Evolutionary conservation across 768 basidiomycete species (phyloP), one percentile per base, ranked within the genome.

Genomic region (Agaricus subrufescens): DNA sequence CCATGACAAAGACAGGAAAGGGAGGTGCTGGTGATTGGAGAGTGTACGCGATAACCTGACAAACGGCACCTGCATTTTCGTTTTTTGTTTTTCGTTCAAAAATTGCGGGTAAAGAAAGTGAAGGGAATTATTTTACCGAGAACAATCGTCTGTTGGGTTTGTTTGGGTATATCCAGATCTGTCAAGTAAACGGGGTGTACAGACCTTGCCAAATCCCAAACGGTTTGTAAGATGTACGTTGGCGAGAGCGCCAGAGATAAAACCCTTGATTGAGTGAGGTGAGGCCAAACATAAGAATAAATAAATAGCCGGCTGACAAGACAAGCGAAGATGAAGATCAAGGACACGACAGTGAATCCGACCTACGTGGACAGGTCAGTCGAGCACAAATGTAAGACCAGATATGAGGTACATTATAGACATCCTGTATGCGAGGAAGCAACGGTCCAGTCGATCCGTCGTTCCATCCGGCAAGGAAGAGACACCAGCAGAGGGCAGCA

Each of bases 371-470:
- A 26, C 10, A 46, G 46, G 47, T 30, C 49, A 59, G 27, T 29
- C 40, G 46, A 25, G 23, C 34, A 11, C 34, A 30, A 9, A 26
- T n/a, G 38, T 29, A 34, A 42, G 30, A 7, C 27, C 6, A 6
- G 14, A 30, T 40, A 19, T 42, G 29, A 53, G 63, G 79, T 80
- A 61, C 78, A 69, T 49, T 58, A 60, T 72, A 90, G 72, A 62
- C 77, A 6, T 68, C 66, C 65, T 88, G 89, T 47, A 93, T 84
- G 10, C 83, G 76, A 1, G 88, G 90, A 4, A 93, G 68, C 19
- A 94, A 68, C 1, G 91, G 89, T 1, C 91, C 91, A 12, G 82
- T 81, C 0, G 84, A 78, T 11, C 84, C 85, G 66, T 91, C 90
- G 62, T 86, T 89, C 89, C 89, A 92, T 14, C 91, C 91, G 14